Base-by-base conservation (phyloP, 305 asterid species). In the Lippia alba region DNA sequence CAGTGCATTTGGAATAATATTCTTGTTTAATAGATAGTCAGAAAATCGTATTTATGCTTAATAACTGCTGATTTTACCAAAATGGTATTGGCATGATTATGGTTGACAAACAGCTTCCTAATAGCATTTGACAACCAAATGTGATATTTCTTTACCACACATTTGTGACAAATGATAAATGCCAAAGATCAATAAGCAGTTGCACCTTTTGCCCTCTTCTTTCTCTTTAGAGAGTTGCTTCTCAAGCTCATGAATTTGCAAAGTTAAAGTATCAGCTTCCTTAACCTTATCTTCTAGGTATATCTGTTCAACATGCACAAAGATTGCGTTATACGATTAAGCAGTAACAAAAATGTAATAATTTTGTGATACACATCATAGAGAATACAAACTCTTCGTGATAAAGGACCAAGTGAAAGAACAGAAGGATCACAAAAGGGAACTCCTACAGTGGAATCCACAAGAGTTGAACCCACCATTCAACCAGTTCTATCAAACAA, bases 161-260 rank as follows among this genome's bases (percentile, higher is more conserved):
- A 56, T 14, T 24, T n/a, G n/a, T 5, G 56, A 14, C 34, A 50
- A 69, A 64, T 50, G 51, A 70, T 48, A 66, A 64, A 48, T 48
- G 36, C 56, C 41, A 71, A 72, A 16, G 48, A 48, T 18, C 33
- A 64, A 56, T 18, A 40, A 45, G 40, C 12, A 18, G 44, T 17
- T 39, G 45, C 67, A 94, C 98, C 96, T 89, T 76, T 78, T 86
- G 72, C 84, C 76, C 64, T 94, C 96, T 70, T 91, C 98, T 66
- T 85, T 81, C 82, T 91, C 97, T 76, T 73, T 79, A 76, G 81
- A 75, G 58, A 89, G 85, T 67, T 84, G 91, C 76, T 67, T 67
- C 81, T 89, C 97, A 82, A 94, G 90, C 54, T 94, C 96, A 70
- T 86, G 87, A 74, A 82, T 71, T 75, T 78, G 82, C 16, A 69